Percentiles rank a stretch among this genome's conserved stretches.
These are phyloP conservation scores for Thermothielavioides terrestris DNA, from an alignment of 495 filamentous ascomycete species.

Conservation along the genomic window DNA sequence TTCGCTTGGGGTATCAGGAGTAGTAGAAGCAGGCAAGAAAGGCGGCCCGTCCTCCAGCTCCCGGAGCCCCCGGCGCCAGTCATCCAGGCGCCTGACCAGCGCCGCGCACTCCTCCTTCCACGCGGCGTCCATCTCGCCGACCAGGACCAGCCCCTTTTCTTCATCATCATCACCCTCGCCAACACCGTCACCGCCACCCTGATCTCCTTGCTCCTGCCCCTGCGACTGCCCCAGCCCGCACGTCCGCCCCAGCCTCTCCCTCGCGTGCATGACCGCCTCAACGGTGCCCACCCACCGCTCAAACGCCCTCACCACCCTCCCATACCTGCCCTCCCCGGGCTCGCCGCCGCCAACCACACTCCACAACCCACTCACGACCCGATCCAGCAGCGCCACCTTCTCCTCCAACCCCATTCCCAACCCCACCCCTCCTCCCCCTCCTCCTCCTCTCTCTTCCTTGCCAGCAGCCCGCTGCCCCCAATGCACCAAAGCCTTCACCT, in stretches of 20 bases:
- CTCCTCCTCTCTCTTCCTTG: background rate
- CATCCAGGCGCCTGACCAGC: slow-evolving; percentile 34
- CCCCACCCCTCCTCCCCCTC: background rate
- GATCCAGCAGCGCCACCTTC: slow-evolving; percentile 44
- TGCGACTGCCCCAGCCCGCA: slow-evolving; percentile 1
- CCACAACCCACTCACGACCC: slow-evolving; percentile 43
- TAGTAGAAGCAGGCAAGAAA: background rate
- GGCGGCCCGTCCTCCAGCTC: slow-evolving; percentile 18
- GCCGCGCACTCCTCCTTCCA: slow-evolving; percentile 39
- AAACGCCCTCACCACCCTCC: slow-evolving; percentile 39
- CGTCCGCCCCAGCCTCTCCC: slow-evolving; percentile 2
- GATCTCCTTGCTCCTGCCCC: slow-evolving; percentile 25
- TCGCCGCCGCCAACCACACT: slow-evolving; percentile 40
- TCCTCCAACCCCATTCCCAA: slow-evolving; percentile 33
- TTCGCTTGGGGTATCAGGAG: background rate
- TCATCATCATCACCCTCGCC: slow-evolving; percentile 18
- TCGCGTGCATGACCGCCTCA: slow-evolving; percentile 31
- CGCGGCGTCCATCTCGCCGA: slow-evolving; percentile 31
- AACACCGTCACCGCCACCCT: slow-evolving; percentile 21
- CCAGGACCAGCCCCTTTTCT: slow-evolving; percentile 24
- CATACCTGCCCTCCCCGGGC: slow-evolving; percentile 40
- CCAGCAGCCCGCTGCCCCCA: too few species aligned
- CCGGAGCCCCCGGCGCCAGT: slow-evolving; percentile 30
- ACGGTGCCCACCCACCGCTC: slow-evolving; percentile 42
- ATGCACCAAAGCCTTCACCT: slow-evolving; percentile 29